Conservation (phyloP, 148 eudicot species). For the Camellia lanceoleosa region DNA sequence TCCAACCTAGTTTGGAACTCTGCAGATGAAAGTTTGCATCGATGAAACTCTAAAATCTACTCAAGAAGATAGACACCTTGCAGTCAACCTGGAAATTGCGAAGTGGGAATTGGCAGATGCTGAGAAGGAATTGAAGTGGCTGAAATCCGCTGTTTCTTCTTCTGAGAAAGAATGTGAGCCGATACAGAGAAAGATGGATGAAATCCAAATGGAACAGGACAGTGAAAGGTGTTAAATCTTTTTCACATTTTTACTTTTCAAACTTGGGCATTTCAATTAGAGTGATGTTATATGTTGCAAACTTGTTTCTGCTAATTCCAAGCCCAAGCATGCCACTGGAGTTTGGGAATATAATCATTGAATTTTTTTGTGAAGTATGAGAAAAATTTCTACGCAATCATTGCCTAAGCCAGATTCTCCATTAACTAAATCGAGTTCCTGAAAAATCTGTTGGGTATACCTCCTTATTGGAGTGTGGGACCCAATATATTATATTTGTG, state of each 20-base stretch:
- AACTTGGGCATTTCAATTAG: not conserved
- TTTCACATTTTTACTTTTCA: not conserved
- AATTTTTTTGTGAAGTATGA: not conserved
- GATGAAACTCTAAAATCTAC: slow-evolving; percentile 53
- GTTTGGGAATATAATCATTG: not conserved
- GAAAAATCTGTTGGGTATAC: too few species aligned
- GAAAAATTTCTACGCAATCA: not conserved
- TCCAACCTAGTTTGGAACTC: slow-evolving; percentile 9
- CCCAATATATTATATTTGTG: too few species aligned
- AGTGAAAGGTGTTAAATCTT: slow-evolving; percentile 48
- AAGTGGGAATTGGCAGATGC: slow-evolving; percentile 74
- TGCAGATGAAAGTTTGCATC: slow-evolving; percentile 68
- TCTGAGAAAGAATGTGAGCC: slow-evolving; percentile 91
- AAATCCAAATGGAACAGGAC: slow-evolving; percentile 53
- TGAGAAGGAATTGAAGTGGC: slow-evolving; percentile 82
- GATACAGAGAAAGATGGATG: slow-evolving; percentile 60
- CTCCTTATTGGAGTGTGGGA: too few species aligned
- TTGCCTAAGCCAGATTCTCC: not conserved
- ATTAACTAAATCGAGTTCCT: not conserved
- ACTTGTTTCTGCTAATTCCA: too few species aligned
- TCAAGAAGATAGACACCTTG: slow-evolving; percentile 64
- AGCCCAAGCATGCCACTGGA: not conserved
- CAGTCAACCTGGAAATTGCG: slow-evolving; percentile 54
- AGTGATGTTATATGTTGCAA: too few species aligned
- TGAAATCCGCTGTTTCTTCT: slow-evolving; percentile 57